Evolutionary conservation across 257 asterid species (phyloP).

Genomic region (Ilex asprella): DNA sequence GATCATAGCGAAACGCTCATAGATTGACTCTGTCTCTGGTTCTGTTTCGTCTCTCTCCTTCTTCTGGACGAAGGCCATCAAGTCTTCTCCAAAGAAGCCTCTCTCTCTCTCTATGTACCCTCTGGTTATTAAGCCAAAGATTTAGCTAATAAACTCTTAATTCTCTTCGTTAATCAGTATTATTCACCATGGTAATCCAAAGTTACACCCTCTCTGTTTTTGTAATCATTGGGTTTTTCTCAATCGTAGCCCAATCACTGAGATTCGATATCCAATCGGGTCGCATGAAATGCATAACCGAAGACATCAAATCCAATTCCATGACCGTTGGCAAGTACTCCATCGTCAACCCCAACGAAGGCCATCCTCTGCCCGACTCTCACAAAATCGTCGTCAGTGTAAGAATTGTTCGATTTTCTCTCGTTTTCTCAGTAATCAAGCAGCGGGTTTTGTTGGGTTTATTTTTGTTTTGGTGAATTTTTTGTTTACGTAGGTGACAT

Average conservation of each 20-base stretch:
- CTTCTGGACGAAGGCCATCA: too few relatives aligned
- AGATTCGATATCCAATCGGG: not conserved
- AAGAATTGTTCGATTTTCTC: not conserved
- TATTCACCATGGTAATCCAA: not conserved
- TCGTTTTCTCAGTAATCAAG: not conserved
- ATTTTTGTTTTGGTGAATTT: too few relatives aligned
- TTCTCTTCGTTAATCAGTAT: too few relatives aligned
- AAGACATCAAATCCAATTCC: not conserved
- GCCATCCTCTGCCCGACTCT: not conserved
- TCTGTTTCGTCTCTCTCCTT: too few relatives aligned
- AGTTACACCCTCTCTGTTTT: not conserved
- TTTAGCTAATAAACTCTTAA: too few relatives aligned
- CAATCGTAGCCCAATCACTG: not conserved
- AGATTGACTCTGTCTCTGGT: too few relatives aligned
- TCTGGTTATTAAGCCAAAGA: too few relatives aligned
- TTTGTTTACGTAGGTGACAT: not conserved
- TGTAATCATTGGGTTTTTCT: not conserved
- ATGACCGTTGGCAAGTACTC: not conserved
- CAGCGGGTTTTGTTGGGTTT: not conserved
- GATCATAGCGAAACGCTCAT: too few relatives aligned
- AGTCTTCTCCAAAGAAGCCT: too few relatives aligned
- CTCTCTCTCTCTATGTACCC: too few relatives aligned
- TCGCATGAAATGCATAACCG: not conserved
- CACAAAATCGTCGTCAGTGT: not conserved
- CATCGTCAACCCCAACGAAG: not conserved